These are phyloP conservation scores for Pichia sp. DNA, from an alignment of 1,139 yeast species.

Conservation along the genomic window DNA sequence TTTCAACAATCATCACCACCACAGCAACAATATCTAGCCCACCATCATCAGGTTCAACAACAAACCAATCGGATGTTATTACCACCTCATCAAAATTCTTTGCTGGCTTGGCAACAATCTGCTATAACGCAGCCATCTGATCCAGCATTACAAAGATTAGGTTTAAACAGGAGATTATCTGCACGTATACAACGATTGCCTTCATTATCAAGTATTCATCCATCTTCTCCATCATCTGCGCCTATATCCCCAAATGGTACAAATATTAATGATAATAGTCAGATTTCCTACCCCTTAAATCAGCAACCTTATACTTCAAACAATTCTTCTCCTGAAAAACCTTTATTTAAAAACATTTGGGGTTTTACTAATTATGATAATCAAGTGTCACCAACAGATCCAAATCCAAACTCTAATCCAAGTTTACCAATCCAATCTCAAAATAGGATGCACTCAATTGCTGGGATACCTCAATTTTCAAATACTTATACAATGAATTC, in stretches of 20 bases:
- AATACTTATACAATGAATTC: neutral
- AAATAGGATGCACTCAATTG: conserved; percentile 9
- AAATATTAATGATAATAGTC: neutral
- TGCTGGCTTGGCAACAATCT: conserved; percentile 6
- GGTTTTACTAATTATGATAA: conserved; percentile 5
- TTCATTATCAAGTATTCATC: conserved; percentile 5
- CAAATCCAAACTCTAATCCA: neutral
- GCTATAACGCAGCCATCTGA: conserved; percentile 14
- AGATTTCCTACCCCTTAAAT: neutral
- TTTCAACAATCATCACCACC: conserved; percentile 5
- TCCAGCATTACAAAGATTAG: conserved; percentile 16
- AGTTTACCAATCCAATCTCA: neutral
- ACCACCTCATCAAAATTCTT: conserved; percentile 2
- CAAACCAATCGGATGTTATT: conserved; percentile 8
- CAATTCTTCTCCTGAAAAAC: conserved; percentile 6
- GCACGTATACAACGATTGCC: conserved; percentile 19
- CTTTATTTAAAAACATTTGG: conserved; percentile 12
- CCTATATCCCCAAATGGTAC: conserved; percentile 8
- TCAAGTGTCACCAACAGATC: conserved; percentile 1
- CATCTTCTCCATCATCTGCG: conserved; percentile 7
- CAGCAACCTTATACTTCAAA: neutral
- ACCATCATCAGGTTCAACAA: conserved; percentile 7
- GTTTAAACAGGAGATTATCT: conserved; percentile 16
- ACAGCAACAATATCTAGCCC: neutral
- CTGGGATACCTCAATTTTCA: conserved; percentile 4